Base-by-base conservation (phyloP, 2,329 filamentous ascomycete genomes). In the Trichoderma harzianum region DNA sequence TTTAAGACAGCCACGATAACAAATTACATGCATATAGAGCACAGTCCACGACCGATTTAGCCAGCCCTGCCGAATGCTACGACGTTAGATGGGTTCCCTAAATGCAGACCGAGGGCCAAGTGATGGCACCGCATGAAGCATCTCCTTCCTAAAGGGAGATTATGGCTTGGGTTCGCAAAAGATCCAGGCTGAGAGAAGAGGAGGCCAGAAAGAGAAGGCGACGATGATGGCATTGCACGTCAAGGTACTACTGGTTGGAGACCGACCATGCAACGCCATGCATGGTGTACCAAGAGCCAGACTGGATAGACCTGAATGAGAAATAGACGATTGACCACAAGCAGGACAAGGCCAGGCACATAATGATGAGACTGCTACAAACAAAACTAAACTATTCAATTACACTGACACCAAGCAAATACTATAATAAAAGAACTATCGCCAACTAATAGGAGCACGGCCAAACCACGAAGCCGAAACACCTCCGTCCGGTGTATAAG, bases 131-230 rank as follows among this genome's bases (percentile, higher is more conserved):
- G 34, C 34, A 64, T 55, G 30, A 57, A 21, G 30, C 51, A 64
- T 70, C 69, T 70, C 69, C 69, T 70, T 70, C 69, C 69, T 64
- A 70, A 70, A 53, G 30, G 39, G 47, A 64, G 26, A 21, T 24
- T 28, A 30, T 24, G 32, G 55, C 69, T 32, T 16, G 32, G 60
- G n/a, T 7, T 58, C 18, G 69, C 69, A 70, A 70, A 70, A 70
- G 69, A 70, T 65, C 69, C 69, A 55, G 47, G 58, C 34, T 57
- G 53, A 51, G 36, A 26, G 39, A 61, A 5, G n/a, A 24, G n/a
- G 28, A 32, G n/a, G 55, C 66, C 66, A 34, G 57, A 69, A 69
- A 61, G 7, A 69, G 66, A 69, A 69, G 66, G 66, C 66, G 57
- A 51, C 8, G 66, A 30, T 21, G 28, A 34, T 51, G 36, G 32